Percentiles rank a stretch among this genome's conserved stretches.
phyloP scores from a whole-genome alignment of 1,139 yeast genomes.

The Geotrichum siamense region DNA sequence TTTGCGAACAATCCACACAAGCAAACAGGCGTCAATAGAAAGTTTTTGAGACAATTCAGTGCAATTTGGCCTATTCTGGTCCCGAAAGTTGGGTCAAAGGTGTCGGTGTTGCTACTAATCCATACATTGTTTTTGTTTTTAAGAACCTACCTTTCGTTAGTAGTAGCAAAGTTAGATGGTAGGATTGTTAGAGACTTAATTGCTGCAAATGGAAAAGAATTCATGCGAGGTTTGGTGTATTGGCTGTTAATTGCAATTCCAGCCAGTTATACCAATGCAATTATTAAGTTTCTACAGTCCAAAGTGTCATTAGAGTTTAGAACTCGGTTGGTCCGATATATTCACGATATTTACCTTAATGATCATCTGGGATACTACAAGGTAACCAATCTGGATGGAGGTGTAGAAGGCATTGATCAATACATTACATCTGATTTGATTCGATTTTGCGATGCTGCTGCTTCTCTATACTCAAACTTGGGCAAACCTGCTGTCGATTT shows the following conservation, averaged over 20 bases:
- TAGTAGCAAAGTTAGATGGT: conserved; percentile 87
- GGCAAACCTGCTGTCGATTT: conserved; percentile 90
- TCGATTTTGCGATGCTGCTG: conserved; percentile 73
- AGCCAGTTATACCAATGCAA: conserved; percentile 87
- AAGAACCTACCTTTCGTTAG: conserved; percentile 79
- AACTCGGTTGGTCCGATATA: conserved; percentile 74
- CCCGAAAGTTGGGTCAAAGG: conserved; percentile 64
- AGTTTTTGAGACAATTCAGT: conserved; percentile 61
- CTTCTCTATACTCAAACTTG: conserved; percentile 77
- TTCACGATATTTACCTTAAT: conserved; percentile 86
- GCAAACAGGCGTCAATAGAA: conserved; percentile 42
- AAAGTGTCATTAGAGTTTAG: conserved; percentile 77
- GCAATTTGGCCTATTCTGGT: conserved; percentile 78
- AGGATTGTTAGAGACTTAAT: conserved; percentile 85
- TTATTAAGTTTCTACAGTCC: conserved; percentile 74
- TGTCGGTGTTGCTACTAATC: conserved; percentile 55
- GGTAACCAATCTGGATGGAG: conserved; percentile 40
- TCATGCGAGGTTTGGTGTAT: conserved; percentile 66
- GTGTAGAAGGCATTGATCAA: conserved; percentile 51
- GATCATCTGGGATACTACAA: conserved; percentile 77
- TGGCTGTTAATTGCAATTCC: conserved; percentile 92
- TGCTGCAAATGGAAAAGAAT: conserved; percentile 71
- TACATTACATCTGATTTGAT: conserved; percentile 82
- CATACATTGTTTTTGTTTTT: conserved; percentile 72
- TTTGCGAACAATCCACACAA: conserved; percentile 36